phyloP scores from a whole-genome alignment of 495 filamentous ascomycete genomes.

The Pyrenula aspistea region DNA sequence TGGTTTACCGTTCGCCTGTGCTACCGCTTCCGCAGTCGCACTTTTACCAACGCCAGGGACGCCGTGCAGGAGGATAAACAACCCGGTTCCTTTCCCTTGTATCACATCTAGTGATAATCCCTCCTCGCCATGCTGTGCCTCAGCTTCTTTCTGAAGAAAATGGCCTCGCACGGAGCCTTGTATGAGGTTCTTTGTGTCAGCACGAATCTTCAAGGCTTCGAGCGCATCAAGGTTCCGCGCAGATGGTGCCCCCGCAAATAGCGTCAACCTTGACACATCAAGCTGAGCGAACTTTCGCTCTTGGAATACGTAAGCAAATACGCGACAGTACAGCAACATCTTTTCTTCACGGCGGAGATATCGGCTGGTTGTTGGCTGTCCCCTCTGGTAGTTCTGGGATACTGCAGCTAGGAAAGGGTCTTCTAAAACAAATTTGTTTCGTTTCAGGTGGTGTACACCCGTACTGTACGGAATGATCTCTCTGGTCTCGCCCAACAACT shows the following conservation, averaged over 20 bases:
- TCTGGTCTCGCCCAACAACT: not conserved
- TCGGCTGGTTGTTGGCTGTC: not conserved
- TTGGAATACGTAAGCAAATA: not conserved
- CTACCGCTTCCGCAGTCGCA: conserved; percentile 21
- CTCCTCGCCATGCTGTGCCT: not conserved
- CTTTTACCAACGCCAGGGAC: conserved; percentile 32
- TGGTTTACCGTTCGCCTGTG: conserved; percentile 12
- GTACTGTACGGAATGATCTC: not conserved
- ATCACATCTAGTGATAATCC: not conserved
- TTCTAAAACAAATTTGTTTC: not conserved
- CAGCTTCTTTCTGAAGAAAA: not conserved
- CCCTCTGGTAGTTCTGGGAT: not conserved
- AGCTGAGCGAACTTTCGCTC: not conserved
- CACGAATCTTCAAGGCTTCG: not conserved
- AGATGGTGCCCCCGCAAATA: not conserved
- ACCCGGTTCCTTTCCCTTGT: not conserved
- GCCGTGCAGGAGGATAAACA: not conserved
- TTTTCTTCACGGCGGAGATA: no score
- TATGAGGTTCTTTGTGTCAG: not conserved
- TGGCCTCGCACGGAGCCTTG: not conserved
- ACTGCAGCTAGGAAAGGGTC: not conserved
- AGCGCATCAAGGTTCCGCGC: not conserved
- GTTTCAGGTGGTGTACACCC: not conserved
- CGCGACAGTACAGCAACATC: not conserved
- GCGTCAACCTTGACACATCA: not conserved